Conservation (phyloP, 768 basidiomycete genomes). For the Russula foetens region DNA sequence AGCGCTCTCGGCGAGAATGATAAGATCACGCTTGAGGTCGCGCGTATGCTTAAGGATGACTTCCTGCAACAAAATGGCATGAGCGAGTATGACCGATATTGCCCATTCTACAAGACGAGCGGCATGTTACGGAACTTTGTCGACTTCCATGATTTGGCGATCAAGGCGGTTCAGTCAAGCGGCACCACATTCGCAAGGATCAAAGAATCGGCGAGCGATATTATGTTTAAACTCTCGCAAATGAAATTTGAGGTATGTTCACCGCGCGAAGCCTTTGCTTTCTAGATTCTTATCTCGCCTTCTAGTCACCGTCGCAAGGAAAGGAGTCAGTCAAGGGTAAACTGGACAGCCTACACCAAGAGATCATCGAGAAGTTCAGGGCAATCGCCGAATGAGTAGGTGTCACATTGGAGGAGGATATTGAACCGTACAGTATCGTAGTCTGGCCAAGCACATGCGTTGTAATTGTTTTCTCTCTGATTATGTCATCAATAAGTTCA, state of each 20-base stretch:
- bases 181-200: slow-evolving; percentile 82
- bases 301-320: slow-evolving; percentile 84
- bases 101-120: slow-evolving; percentile 98
- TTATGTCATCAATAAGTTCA: background rate
- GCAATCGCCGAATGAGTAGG: slow-evolving; percentile 62
- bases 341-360: slow-evolving; percentile 68
- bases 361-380: slow-evolving; percentile 92
- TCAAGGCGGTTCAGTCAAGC: slow-evolving; percentile 74
- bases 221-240: slow-evolving; percentile 97
- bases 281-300: background rate
- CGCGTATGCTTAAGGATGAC: slow-evolving; percentile 94
- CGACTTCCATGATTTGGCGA: slow-evolving; percentile 85
- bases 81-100: slow-evolving; percentile 94
- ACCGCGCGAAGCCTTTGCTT: background rate
- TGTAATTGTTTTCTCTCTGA: too few relatives aligned
- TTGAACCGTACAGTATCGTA: background rate
- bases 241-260: slow-evolving; percentile 92
- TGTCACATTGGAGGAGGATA: background rate
- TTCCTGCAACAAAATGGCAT: slow-evolving; percentile 98
- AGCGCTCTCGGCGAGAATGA: slow-evolving; percentile 94
- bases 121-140: slow-evolving; percentile 95
- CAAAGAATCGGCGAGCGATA: slow-evolving; percentile 75
- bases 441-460: too few relatives aligned
- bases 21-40: slow-evolving; percentile 97
- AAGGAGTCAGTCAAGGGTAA: slow-evolving; percentile 77